Percentiles rank a stretch among this genome's conserved stretches.
Conservation (phyloP, 2,329 filamentous ascomycete genomes). For the Bipolaris victoriae region DNA sequence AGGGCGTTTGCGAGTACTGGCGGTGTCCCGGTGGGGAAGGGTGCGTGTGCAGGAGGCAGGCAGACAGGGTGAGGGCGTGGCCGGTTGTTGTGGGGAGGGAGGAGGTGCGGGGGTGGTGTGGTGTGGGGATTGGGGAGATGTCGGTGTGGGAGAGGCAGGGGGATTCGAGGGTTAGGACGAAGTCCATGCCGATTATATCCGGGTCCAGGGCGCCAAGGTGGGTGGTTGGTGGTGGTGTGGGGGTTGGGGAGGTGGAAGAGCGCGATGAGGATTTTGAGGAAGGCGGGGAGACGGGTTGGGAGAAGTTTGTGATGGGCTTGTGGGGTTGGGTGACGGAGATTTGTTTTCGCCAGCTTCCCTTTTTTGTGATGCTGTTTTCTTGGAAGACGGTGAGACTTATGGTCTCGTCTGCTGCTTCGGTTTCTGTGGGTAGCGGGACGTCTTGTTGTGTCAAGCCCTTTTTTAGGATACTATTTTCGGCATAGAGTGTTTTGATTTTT, state of each 20-base stretch:
- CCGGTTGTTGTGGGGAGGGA: no score
- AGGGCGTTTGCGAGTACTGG: no score
- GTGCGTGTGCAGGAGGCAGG: no score
- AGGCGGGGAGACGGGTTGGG: no score
- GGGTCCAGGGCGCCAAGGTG: neutral
- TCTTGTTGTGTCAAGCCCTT: slow-evolving; percentile 23
- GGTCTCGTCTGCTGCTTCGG: neutral
- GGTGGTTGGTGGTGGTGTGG: neutral
- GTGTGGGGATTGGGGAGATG: neutral
- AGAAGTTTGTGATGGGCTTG: neutral
- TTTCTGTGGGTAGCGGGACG: slow-evolving; percentile 15
- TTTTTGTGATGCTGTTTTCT: neutral
- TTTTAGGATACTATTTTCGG: slow-evolving; percentile 33
- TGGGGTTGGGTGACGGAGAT: neutral
- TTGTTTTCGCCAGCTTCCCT: slow-evolving; percentile 4
- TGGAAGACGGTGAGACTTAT: neutral
- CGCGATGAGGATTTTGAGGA: no score
- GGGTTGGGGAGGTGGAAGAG: no score
- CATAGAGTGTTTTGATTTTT: slow-evolving; percentile 32
- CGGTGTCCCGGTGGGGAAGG: no score
- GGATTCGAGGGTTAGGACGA: slow-evolving; percentile 46
- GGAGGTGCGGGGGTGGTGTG: neutral
- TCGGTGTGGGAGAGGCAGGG: slow-evolving; percentile 45
- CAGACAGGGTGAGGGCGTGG: no score
- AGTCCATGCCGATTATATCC: slow-evolving; percentile 37